phyloP scores from a whole-genome alignment of 176 grass and related monocot genomes.

The Areca catechu region DNA sequence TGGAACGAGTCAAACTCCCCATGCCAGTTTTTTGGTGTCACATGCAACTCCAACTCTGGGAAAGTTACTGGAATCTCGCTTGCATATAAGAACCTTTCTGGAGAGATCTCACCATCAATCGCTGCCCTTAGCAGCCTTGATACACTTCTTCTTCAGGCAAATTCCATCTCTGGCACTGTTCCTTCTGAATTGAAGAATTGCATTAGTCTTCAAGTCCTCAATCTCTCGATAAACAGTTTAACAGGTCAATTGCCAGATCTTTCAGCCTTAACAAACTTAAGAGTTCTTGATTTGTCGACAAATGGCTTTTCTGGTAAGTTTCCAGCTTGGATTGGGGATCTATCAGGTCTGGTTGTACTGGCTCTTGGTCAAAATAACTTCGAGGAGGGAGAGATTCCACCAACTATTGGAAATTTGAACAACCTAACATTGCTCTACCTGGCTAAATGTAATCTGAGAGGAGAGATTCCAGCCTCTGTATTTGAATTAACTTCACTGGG shows the following conservation, averaged over 20 bases:
- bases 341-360: constrained; percentile 28
- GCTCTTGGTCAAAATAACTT: constrained; percentile 44
- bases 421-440: constrained; percentile 72
- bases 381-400: constrained; percentile 33
- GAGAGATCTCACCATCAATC: constrained; percentile 52
- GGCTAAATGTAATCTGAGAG: constrained; percentile 32
- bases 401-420: constrained; percentile 56
- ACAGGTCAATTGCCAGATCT: constrained; percentile 50
- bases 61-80: constrained; percentile 44
- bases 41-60: constrained; percentile 21
- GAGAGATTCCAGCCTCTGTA: constrained; percentile 45
- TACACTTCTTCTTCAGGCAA: constrained; percentile 47
- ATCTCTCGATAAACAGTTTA: constrained; percentile 50
- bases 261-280: constrained; percentile 25
- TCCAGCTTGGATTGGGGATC: constrained; percentile 37
- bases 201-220: constrained; percentile 43
- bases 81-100: constrained; percentile 53
- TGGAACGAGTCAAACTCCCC: constrained; percentile 42
- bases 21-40: constrained; percentile 53
- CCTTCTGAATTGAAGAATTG: constrained; percentile 37
- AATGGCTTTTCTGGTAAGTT: constrained; percentile 42
- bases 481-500: constrained; percentile 39
- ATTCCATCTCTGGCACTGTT: constrained; percentile 35
- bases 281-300: constrained; percentile 38
- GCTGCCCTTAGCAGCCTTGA: constrained; percentile 10